Base-by-base conservation (phyloP, 2,329 filamentous ascomycete genomes). In the Penicillium sp. region DNA sequence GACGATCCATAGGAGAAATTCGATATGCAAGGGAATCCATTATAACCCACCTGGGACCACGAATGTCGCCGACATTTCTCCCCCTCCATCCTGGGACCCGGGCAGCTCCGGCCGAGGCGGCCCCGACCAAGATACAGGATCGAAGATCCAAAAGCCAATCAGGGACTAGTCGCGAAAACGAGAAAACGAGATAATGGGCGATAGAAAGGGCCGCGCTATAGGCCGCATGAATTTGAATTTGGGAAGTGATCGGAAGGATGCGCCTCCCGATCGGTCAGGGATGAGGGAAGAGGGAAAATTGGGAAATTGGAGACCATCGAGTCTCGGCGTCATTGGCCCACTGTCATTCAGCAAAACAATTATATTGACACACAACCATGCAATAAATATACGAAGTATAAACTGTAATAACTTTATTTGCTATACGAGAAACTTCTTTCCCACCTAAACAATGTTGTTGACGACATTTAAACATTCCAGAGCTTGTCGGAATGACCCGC, bases 51-150 rank as follows among this genome's bases (percentile, higher is more conserved):
- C 52, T 58, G 51, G 33, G 47, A 49, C 45, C 54, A 60, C 14
- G 26, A 53, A 14, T 53, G 44, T 54, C 48, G 44, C 45, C 57
- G 50, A 54, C 9, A 47, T 53, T 58, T 58, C 42, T 62, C 57
- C 48, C 37, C 46, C 42, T 53, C 52, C 60, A 58, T 60, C 19
- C 39, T 54, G 47, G 50, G 25, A 21, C 39, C 39, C 37, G 39
- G 45, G 50, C n/a, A 4, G 35, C 42, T 50, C 57, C 49, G 49
- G 49, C 26, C 25, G 37, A 44, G 31, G 23, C 27, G 39, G 27
- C 37, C 37, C 50, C 39, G 11, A 31, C 13, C 49, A 51, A 26
- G 14, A 7, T 3, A 35, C 50, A 45, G 43, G 31, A 19, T 6
- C 13, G 39, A 21, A 42, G 39, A 26, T 46, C 33, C 37, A 26